Base-by-base conservation (phyloP, 164 flowering plant genomes). In the Tetracentron sinense region DNA sequence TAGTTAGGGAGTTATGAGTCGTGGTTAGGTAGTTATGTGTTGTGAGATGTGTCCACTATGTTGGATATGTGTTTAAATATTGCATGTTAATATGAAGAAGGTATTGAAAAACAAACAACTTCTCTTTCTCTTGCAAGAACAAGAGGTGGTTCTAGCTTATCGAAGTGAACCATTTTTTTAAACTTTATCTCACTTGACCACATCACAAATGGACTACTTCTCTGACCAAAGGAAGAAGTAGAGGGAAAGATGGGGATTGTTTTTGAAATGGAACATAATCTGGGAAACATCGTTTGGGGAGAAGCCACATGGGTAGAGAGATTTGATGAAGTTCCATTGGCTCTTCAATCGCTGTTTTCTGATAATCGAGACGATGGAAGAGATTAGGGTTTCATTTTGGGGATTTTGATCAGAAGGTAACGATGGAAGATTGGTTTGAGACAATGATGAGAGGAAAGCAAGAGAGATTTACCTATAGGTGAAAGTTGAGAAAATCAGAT, bases 171-270 rank as follows among this genome's bases (percentile, higher is more conserved):
- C n/a, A n/a, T n/a, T n/a, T n/a, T n/a, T n/a, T n/a, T n/a, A n/a
- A n/a, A n/a, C n/a, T n/a, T n/a, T n/a, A n/a, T n/a, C n/a, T n/a
- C n/a, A n/a, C n/a, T n/a, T n/a, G n/a, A n/a, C n/a, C n/a, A n/a
- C n/a, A n/a, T n/a, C n/a, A n/a, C 85, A 81, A 70, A 87, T 79
- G 23, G 87, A 73, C 21, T 77, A 66, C 38, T 53, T 56, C 38
- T 67, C 68, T 11, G 96, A 77, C 81, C 85, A 92, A 49, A 54
- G 62, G 78, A 88, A 92, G 88, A 90, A 90, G 61, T 79, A 77
- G 60, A 83, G 79, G 70, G 84, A 86, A 17, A 90, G 87, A 49
- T 71, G 91, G 58, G 96, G 82, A 52, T 83, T 83, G 83, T 86
- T 84, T 56, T 69, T 81, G 61, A 92, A n/a, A 49, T 58, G 74